phyloP scores from a whole-genome alignment of 306 rosid genomes.

The Rubus idaeus region DNA sequence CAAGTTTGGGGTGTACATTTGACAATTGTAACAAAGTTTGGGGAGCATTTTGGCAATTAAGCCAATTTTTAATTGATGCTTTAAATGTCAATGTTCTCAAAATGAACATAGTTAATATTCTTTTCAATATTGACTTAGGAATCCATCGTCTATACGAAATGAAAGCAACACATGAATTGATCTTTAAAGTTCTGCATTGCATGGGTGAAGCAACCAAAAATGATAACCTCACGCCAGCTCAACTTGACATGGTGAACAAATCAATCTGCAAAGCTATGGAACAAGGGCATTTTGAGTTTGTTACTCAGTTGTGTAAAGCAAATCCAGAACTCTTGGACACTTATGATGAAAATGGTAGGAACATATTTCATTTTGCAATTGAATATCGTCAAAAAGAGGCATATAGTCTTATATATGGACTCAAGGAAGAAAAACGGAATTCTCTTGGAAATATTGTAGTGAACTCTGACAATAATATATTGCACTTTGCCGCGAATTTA shows the following conservation, averaged over 20 bases:
- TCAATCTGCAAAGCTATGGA: neutral
- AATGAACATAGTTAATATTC: neutral
- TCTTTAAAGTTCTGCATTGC: neutral
- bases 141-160: neutral
- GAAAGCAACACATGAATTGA: neutral
- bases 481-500: neutral
- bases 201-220: neutral
- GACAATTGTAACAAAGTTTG: too few species aligned
- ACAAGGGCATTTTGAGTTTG: neutral
- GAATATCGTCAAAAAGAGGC: neutral
- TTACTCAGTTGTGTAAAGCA: neutral
- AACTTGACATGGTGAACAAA: too few species aligned
- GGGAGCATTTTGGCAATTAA: too few species aligned
- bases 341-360: neutral
- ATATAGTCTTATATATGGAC: neutral
- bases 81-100: too few species aligned
- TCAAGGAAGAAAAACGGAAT: neutral
- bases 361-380: neutral
- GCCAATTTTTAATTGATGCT: neutral
- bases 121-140: too few species aligned
- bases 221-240: neutral
- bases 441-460: fast-evolving
- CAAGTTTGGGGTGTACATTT: too few species aligned
- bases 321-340: neutral
- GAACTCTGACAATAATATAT: neutral